Base-by-base conservation (phyloP, 176 grass and related monocot species). In the Neostapfia colusana region DNA sequence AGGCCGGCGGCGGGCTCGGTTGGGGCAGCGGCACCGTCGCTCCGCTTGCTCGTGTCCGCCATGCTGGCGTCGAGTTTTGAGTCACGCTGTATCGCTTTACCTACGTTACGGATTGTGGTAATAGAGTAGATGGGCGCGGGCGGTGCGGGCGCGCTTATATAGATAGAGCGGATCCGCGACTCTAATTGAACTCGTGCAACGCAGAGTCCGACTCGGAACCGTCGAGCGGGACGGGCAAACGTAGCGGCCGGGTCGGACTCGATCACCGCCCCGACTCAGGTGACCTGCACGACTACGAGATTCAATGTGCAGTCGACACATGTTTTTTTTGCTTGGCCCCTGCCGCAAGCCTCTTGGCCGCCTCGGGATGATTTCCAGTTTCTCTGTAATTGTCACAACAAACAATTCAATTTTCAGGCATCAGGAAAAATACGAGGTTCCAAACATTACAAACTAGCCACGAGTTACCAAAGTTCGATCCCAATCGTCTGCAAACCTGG, bases 31-130 rank as follows among this genome's bases (percentile, higher is more conserved):
- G 68, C 10, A 7, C 3, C 27, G 58, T 3, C 39, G 10, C 23
- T n/a, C 42, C 41, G 73, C 57, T 64, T 35, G 25, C 20, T 63
- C 13, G 24, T 37, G 44, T 78, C 57, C 82, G 78, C 67, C 82
- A 84, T 84, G 74, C 17, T 61, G 26, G 6, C 50, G 17, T 64
- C 16, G 24, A 12, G 11, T 24, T 10, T 2, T 23, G 53, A 23
- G 23, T 46, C 34, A 55, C 68, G 21, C 43, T 41, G 67, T 56
- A 18, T 23, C 12, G 54, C 21, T 25, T 25, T 5, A 10, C 13
- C 9, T n/a, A 7, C 9, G 23, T 58, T 4, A 15, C 3, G 2
- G 37, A 60, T 44, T 25, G 27, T 23, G 39, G 27, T 23, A 24
- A 44, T 31, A 4, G 6, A 15, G 51, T 35, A 6, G 28, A 8